These are phyloP conservation scores for Bruguiera gymnorhiza DNA, from an alignment of 345 rosid genomes.

Conservation along the genomic window DNA sequence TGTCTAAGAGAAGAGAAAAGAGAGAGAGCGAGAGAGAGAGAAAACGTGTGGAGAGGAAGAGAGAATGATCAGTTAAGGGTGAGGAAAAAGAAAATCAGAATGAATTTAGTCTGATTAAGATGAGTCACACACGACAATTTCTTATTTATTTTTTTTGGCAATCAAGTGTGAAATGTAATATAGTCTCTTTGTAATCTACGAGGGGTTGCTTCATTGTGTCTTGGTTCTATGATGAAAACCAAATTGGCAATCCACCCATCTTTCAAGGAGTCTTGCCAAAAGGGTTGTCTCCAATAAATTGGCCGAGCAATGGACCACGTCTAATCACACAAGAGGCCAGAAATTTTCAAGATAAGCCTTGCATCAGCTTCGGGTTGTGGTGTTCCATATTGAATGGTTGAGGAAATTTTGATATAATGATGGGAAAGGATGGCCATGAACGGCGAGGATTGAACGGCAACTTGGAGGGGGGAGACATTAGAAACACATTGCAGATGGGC, in stretches of 20 bases:
- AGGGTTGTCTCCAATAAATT: background rate
- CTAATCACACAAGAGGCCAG: background rate
- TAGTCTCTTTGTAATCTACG: background rate
- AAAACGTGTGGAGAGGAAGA: no score
- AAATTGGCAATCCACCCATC: slow-evolving; percentile 7
- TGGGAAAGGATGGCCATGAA: no score
- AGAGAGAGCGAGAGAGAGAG: no score
- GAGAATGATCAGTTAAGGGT: no score
- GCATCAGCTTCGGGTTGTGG: slow-evolving; percentile 5
- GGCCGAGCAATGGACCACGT: slow-evolving; percentile 15
- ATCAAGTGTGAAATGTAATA: slow-evolving; percentile 3
- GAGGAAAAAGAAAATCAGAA: no score
- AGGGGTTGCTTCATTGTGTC: background rate
- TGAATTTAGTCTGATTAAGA: no score
- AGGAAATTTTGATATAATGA: background rate
- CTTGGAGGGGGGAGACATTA: background rate
- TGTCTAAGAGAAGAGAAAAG: no score
- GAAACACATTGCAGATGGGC: background rate
- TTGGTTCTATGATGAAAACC: background rate
- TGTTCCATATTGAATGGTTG: slow-evolving; percentile 17
- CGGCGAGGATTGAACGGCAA: background rate
- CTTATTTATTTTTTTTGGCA: background rate
- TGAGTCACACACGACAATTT: no score
- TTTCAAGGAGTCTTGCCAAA: background rate
- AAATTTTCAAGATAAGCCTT: slow-evolving; percentile 18